phyloP scores from a whole-genome alignment of 1,139 yeast species.

The Tardiomyces depauwii region DNA sequence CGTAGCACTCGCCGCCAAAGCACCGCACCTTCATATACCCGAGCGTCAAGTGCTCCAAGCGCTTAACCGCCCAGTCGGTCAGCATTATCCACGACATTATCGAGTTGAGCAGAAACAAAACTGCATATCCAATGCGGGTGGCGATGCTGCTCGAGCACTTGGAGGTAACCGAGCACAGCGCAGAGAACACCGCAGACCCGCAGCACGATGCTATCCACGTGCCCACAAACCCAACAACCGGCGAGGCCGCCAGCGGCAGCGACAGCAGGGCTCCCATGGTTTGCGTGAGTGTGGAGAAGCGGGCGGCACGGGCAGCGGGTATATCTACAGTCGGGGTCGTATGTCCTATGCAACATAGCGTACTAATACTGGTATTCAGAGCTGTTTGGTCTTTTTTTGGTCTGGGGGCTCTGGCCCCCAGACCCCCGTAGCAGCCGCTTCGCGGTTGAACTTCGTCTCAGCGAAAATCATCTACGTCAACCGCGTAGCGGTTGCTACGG shows the following conservation, averaged over 20 bases:
- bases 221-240: conserved; percentile 47
- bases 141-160: conserved; percentile 63
- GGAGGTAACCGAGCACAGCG: conserved; percentile 43
- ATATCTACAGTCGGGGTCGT: no score
- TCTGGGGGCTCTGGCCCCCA: no score
- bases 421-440: no score
- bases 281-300: no score
- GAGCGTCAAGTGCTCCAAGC: conserved; percentile 63
- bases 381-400: no score
- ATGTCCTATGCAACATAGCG: no score
- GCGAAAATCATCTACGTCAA: no score
- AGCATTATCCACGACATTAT: conserved; percentile 84
- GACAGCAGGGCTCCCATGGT: conserved; percentile 80
- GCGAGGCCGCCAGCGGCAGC: conserved; percentile 40
- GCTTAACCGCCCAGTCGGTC: conserved; percentile 66
- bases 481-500: no score
- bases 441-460: no score
- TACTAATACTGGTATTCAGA: no score
- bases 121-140: conserved; percentile 76
- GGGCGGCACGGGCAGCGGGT: no score
- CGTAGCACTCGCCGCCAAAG: conserved; percentile 77
- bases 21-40: conserved; percentile 56
- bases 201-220: conserved; percentile 67
- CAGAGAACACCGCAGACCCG: conserved; percentile 77
- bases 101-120: conserved; percentile 65